Percentiles rank a stretch among this genome's conserved stretches.
Conservation (phyloP, 768 basidiomycete species). For the Hypholoma fasciculare region DNA sequence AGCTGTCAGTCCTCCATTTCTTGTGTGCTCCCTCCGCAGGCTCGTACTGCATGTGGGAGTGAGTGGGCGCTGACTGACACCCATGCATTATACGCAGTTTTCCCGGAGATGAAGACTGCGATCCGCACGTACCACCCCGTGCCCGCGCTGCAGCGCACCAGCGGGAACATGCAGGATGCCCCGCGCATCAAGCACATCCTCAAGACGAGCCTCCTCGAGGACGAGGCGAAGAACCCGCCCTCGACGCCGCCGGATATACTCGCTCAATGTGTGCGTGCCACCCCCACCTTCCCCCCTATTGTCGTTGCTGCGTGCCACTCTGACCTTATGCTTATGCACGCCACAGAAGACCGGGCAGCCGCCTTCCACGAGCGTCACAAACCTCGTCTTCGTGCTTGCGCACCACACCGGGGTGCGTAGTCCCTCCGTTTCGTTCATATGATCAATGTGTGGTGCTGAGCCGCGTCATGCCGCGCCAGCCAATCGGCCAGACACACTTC, state of each 20-base stretch:
- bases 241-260: slow-evolving; percentile 60
- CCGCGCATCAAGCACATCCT: slow-evolving; percentile 77
- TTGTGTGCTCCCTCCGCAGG: too few species aligned
- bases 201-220: slow-evolving; percentile 55
- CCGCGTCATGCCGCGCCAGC: slow-evolving; percentile 30
- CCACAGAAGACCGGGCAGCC: slow-evolving; percentile 43
- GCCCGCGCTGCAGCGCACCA: slow-evolving; percentile 66
- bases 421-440: slow-evolving; percentile 21
- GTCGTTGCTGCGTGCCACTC: slow-evolving; percentile 1
- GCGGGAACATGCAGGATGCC: slow-evolving; percentile 74
- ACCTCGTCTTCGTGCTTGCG: slow-evolving; percentile 69
- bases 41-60: background rate
- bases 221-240: slow-evolving; percentile 45
- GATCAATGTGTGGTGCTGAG: slow-evolving; percentile 28
- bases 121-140: slow-evolving; percentile 80
- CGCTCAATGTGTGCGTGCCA: slow-evolving; percentile 45
- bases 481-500: slow-evolving; percentile 65
- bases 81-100: slow-evolving; percentile 42
- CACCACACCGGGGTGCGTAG: slow-evolving; percentile 52
- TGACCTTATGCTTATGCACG: slow-evolving; percentile 9
- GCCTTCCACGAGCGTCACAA: slow-evolving; percentile 72
- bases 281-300: background rate
- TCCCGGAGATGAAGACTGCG: slow-evolving; percentile 78
- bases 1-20: slow-evolving; percentile 56
- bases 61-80: background rate